Conservation (phyloP, 31 red algal species). For the Porphyra umbilicalis region DNA sequence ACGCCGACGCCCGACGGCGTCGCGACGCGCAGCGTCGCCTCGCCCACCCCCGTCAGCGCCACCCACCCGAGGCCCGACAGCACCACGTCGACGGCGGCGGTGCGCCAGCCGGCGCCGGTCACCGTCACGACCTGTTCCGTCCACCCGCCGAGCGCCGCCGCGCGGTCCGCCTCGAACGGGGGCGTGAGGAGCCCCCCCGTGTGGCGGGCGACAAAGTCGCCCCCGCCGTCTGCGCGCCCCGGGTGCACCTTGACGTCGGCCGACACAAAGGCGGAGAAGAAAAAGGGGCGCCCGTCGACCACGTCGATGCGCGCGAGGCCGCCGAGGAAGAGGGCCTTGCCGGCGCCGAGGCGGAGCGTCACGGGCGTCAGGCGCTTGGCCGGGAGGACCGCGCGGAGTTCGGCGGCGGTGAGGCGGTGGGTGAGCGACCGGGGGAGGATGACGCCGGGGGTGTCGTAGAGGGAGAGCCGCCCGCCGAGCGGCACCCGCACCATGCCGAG, state of each 20-base stretch:
- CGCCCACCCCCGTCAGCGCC: constrained; percentile 63
- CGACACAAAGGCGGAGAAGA: constrained; percentile 79
- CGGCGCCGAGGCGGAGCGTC: constrained; percentile 56
- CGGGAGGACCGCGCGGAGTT: constrained; percentile 72
- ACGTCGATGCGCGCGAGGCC: constrained; percentile 82
- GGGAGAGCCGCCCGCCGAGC: constrained; percentile 39
- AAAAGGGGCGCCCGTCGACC: constrained; percentile 64
- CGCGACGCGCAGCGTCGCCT: constrained; percentile 33
- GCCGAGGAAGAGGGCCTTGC: constrained; percentile 81
- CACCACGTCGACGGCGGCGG: constrained; percentile 56
- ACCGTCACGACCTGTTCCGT: constrained; percentile 42
- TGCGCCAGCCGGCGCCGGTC: constrained; percentile 66
- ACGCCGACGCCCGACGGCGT: constrained; percentile 72
- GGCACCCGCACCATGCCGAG: constrained; percentile 75
- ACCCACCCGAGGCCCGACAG: constrained; percentile 92
- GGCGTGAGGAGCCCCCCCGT: constrained; percentile 47
- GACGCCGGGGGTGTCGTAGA: constrained; percentile 93
- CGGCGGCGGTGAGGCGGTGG: constrained; percentile 54
- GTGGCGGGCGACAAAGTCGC: constrained; percentile 52
- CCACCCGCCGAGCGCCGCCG: constrained; percentile 48
- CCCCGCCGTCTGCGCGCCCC: constrained; percentile 32
- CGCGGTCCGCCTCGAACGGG: constrained; percentile 43
- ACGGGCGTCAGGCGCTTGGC: constrained; percentile 39
- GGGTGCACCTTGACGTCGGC: constrained; percentile 79
- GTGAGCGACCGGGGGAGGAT: constrained; percentile 76